These are phyloP conservation scores for Trichosanthes truncata DNA, from an alignment of 306 rosid species.

Conservation along the genomic window DNA sequence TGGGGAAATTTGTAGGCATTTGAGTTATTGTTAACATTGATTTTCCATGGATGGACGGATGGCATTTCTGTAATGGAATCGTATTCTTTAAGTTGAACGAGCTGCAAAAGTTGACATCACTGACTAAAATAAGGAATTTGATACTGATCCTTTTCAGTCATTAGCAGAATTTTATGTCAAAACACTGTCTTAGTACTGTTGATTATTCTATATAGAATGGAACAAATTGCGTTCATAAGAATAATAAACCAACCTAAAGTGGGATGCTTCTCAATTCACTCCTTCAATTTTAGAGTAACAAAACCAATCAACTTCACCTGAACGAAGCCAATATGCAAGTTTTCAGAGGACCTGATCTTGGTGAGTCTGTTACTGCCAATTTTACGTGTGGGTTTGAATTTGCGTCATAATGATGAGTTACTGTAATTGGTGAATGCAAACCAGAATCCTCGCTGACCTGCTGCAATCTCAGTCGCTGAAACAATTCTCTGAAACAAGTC, in stretches of 20 bases:
- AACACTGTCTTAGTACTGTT: not conserved
- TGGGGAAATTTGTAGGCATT: not conserved
- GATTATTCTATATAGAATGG: not conserved
- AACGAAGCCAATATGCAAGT: not conserved
- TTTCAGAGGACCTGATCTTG: not conserved
- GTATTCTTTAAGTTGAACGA: not conserved
- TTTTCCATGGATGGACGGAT: not conserved
- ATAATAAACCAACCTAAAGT: not conserved
- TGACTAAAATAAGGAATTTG: conserved; percentile 9
- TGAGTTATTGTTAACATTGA: not conserved
- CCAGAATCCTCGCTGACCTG: not conserved
- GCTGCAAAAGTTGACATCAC: not conserved
- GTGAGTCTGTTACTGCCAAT: not conserved
- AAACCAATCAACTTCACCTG: not conserved
- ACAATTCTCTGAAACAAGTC: not conserved
- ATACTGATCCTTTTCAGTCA: not conserved
- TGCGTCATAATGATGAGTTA: not conserved
- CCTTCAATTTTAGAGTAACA: not conserved
- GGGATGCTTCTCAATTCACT: not conserved
- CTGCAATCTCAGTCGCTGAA: conserved; percentile 1
- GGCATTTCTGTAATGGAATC: not conserved
- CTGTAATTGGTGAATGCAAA: not conserved
- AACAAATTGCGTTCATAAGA: not conserved
- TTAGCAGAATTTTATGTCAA: not conserved
- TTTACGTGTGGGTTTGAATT: not conserved